Percentiles rank a stretch among this genome's conserved stretches.
phyloP scores from a whole-genome alignment of 352 stramenopile species.

The Phytopythium helicoides region DNA sequence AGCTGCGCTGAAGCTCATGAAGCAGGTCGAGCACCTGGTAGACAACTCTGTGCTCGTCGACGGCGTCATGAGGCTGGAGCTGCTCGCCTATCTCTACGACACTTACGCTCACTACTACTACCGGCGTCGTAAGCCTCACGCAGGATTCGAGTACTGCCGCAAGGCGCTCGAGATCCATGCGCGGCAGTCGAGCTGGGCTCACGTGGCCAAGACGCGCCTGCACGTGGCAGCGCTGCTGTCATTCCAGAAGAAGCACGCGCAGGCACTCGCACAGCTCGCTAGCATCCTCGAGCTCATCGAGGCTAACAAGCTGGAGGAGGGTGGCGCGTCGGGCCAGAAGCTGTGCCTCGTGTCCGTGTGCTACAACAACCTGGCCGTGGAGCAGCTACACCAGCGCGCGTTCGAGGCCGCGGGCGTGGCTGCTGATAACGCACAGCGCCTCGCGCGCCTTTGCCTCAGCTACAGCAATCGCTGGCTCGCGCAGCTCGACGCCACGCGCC shows the following conservation, averaged over 20 bases:
- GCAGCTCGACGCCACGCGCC: constrained; percentile 88
- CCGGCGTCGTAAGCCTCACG: constrained; percentile 71
- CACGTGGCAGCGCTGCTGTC: constrained; percentile 81
- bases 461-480: constrained; percentile 91
- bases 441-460: constrained; percentile 89
- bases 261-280: constrained; percentile 76
- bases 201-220: constrained; percentile 89
- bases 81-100: constrained; percentile 84
- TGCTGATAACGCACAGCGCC: constrained; percentile 82
- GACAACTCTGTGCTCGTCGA: constrained; percentile 71
- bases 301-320: constrained; percentile 81
- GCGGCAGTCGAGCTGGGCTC: constrained; percentile 68
- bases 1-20: constrained; percentile 78
- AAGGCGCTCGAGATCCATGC: constrained; percentile 85
- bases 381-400: constrained; percentile 85
- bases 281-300: constrained; percentile 90
- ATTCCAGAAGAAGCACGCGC: constrained; percentile 67
- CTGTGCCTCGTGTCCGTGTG: constrained; percentile 87
- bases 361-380: constrained; percentile 93
- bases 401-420: constrained; percentile 75
- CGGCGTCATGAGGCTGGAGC: constrained; percentile 46
- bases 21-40: constrained; percentile 74
- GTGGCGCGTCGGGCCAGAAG: constrained; percentile 77
- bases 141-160: constrained; percentile 80
- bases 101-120: constrained; percentile 92